phyloP scores from a whole-genome alignment of 768 basidiomycete genomes.

The Kwoniella pini region DNA sequence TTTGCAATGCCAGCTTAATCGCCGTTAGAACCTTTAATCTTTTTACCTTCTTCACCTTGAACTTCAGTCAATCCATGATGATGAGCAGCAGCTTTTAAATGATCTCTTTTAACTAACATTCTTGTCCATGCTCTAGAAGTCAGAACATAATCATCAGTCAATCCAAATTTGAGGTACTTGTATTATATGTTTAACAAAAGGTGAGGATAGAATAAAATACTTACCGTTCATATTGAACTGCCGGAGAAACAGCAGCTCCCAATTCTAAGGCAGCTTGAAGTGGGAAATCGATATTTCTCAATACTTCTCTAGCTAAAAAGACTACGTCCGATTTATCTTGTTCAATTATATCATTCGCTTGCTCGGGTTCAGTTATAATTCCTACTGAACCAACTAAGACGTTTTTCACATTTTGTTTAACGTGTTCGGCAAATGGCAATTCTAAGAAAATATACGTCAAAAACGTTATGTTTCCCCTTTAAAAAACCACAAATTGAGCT shows the following conservation, averaged over 20 bases:
- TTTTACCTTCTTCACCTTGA: conserved; percentile 30
- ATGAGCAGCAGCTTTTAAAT: conserved; percentile 11
- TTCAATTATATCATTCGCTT: conserved; percentile 67
- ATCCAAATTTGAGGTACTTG: background rate
- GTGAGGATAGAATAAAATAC: conserved; percentile 11
- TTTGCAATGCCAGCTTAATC: background rate
- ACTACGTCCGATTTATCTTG: conserved; percentile 70
- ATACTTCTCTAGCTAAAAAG: conserved; percentile 67
- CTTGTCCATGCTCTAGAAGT: conserved; percentile 40
- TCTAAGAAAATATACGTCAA: conserved; percentile 45
- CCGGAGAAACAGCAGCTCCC: conserved; percentile 66
- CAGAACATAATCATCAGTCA: background rate
- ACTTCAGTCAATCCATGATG: conserved; percentile 29
- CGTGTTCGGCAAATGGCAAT: conserved; percentile 68
- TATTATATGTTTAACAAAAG: too few relatives aligned
- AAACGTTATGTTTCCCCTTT: too few relatives aligned
- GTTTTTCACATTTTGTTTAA: conserved; percentile 50
- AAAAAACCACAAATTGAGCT: too few relatives aligned
- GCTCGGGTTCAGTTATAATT: conserved; percentile 66
- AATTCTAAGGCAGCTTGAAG: conserved; percentile 66
- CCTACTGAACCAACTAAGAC: conserved; percentile 66
- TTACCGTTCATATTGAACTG: conserved; percentile 65
- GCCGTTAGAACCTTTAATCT: background rate
- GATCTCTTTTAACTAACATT: conserved; percentile 43
- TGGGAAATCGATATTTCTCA: conserved; percentile 69